Evolutionary conservation across 257 asterid species (phyloP).

Genomic region (Nicotiana noctiflora): DNA sequence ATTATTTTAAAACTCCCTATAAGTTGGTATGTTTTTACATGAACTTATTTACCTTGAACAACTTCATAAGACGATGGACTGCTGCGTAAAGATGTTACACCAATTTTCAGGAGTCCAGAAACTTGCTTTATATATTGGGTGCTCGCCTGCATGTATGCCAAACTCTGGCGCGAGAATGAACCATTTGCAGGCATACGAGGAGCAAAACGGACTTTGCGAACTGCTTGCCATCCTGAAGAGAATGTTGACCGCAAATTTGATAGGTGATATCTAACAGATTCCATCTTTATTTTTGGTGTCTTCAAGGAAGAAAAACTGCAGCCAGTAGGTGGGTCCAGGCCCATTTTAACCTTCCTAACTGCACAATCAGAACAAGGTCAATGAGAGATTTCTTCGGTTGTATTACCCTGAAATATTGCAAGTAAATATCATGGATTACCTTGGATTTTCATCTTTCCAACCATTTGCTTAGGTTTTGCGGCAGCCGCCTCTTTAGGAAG

Average conservation of each 20-base stretch:
- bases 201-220: slow-evolving; percentile 30
- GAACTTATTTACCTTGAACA: slow-evolving; percentile 27
- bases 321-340: slow-evolving; percentile 39
- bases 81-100: slow-evolving; percentile 43
- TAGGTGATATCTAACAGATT: slow-evolving; percentile 25
- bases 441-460: slow-evolving; percentile 52
- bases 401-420: not conserved
- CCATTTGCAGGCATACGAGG: slow-evolving; percentile 35
- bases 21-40: not conserved
- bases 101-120: slow-evolving; percentile 48
- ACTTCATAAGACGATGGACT: slow-evolving; percentile 39
- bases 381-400: not conserved
- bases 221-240: slow-evolving; percentile 41
- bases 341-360: slow-evolving; percentile 44
- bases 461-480: slow-evolving; percentile 44
- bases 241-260: slow-evolving; percentile 24
- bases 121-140: slow-evolving; percentile 45
- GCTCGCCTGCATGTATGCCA: slow-evolving; percentile 43
- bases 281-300: slow-evolving; percentile 37
- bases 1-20: not conserved
- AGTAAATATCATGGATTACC: slow-evolving; percentile 17
- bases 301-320: slow-evolving; percentile 34
- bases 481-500: slow-evolving; percentile 36
- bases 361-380: slow-evolving; percentile 16
- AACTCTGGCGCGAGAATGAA: slow-evolving; percentile 45